A percentile compares a stretch with the other conserved stretches of the same genome.
Evolutionary conservation across 169 alveolate genomes (phyloP).

Genomic region (Eimeria acervulina): DNA sequence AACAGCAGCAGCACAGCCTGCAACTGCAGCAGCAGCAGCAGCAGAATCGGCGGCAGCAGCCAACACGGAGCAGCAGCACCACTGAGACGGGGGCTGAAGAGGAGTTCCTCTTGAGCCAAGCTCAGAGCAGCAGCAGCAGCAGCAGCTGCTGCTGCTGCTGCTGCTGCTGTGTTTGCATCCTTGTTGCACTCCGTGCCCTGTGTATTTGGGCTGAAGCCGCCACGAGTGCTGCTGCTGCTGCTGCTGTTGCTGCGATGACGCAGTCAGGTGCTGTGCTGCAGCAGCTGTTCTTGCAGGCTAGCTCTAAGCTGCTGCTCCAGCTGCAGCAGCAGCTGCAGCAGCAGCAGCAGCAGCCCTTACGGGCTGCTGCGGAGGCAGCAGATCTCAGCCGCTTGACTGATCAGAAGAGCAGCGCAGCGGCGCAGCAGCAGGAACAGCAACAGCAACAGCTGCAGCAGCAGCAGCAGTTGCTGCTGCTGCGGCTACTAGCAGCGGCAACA

Average conservation of each 20-base stretch:
- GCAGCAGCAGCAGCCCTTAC: neutral
- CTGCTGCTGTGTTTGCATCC: slow-evolving; percentile 45
- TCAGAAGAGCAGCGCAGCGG: neutral
- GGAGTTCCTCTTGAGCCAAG: neutral
- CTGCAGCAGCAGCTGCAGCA: slow-evolving; percentile 40
- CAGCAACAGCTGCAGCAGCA: neutral
- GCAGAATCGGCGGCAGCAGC: slow-evolving; percentile 28
- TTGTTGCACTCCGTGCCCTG: slow-evolving; percentile 22
- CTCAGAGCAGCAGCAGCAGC: neutral
- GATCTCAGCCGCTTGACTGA: neutral
- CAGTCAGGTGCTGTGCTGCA: slow-evolving; percentile 51
- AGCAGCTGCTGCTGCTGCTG: slow-evolving; percentile 31
- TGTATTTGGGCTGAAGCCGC: slow-evolving; percentile 20
- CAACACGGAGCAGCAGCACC: neutral
- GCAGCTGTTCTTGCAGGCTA: slow-evolving; percentile 23
- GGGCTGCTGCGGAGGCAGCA: slow-evolving; percentile 5
- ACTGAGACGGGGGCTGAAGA: neutral
- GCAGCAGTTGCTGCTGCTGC: slow-evolving; percentile 60
- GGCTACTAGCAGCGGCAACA: slow-evolving; percentile 55
- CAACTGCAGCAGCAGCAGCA: slow-evolving; percentile 38
- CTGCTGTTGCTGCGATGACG: slow-evolving; percentile 16
- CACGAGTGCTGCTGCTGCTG: neutral
- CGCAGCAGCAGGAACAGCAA: slow-evolving; percentile 13
- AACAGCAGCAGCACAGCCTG: slow-evolving; percentile 33
- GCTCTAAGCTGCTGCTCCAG: slow-evolving; percentile 15